These are phyloP conservation scores for Cylindrotheca fusiformis DNA, from an alignment of 108 stramenopile genomes.

Conservation along the genomic window DNA sequence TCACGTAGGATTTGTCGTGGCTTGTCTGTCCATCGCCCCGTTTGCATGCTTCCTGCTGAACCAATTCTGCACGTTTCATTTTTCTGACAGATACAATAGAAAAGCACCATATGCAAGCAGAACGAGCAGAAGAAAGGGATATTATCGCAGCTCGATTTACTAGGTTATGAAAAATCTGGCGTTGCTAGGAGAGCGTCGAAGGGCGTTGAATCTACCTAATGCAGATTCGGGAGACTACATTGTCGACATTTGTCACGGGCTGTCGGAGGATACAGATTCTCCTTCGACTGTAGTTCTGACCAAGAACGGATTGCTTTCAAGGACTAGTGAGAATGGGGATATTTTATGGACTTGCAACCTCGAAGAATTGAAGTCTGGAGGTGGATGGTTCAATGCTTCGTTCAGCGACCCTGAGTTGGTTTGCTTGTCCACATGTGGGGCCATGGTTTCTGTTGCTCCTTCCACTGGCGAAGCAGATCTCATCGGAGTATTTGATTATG, in stretches of 20 bases:
- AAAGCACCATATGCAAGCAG: no score
- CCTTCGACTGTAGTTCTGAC: conserved; percentile 17
- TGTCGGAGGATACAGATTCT: conserved; percentile 10
- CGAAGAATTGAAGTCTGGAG: conserved; percentile 23
- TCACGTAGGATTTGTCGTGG: no score
- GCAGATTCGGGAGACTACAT: conserved; percentile 1
- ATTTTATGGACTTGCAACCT: conserved; percentile 25
- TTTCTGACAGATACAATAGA: no score
- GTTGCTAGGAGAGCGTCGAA: conserved; percentile 30
- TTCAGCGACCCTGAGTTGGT: conserved; percentile 43
- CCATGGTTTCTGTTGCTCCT: conserved; percentile 48
- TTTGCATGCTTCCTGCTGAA: no score
- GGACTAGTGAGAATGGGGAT: neutral
- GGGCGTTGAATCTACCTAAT: conserved; percentile 2
- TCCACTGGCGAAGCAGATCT: conserved; percentile 59
- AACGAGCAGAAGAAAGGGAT: no score
- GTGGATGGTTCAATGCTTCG: conserved; percentile 43
- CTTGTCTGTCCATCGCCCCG: no score
- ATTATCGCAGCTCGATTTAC: no score
- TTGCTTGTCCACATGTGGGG: conserved; percentile 43
- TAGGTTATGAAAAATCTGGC: conserved; percentile 51
- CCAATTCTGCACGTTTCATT: no score
- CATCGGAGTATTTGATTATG: conserved; percentile 83
- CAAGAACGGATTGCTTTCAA: conserved; percentile 19
- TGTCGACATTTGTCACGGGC: conserved; percentile 16